Evolutionary conservation across 352 stramenopile species (phyloP), one percentile per base, ranked within the genome.

Genomic region (Peronosclerospora sorghi): DNA sequence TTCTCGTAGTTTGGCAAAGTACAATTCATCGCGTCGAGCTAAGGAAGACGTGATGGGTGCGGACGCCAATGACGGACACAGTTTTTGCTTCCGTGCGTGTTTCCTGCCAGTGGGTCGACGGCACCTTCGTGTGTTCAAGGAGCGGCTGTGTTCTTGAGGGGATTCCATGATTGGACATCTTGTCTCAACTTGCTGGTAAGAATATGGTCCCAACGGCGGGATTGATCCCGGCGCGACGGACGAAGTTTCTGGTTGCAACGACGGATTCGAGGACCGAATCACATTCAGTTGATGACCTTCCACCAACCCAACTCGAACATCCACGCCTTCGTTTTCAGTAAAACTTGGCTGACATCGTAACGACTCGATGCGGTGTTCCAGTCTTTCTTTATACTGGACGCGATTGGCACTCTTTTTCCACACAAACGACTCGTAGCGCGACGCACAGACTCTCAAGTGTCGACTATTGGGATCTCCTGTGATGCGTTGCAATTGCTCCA

Each of bases 381-480:
- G 45, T 50, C 78, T 81, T 27, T 82, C 65, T 32, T 71, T 70
- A 49, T 86, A 86, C 47, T 83, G 65, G 19, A 86, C 63, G 42
- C 81, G 64, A 34, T 71, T 82, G 1, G 57, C 62, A 35, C 70
- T 81, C 40, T 72, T 81, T 45, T 80, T 70, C 73, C 70, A 83
- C 18, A 83, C 73, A 21, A 77, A 73, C 42, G 68, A 78, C 48
- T 86, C 73, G 46, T 86, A 86, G 12, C 71, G 56, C 2, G 70
- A 63, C 18, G 73, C 73, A 24, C 70, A 86, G 45, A 70, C 63
- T 21, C 73, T 56, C 41, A 86, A 37, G 20, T 83, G 70, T n/a
- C 64, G 64, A 8, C 56, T 30, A 32, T 83, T 62, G 1, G 56
- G 53, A 28, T 72, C 63, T 2, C 70, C 73, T 18, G 69, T 79